phyloP scores from a whole-genome alignment of 345 rosid species.

The Chamaenerion angustifolium region DNA sequence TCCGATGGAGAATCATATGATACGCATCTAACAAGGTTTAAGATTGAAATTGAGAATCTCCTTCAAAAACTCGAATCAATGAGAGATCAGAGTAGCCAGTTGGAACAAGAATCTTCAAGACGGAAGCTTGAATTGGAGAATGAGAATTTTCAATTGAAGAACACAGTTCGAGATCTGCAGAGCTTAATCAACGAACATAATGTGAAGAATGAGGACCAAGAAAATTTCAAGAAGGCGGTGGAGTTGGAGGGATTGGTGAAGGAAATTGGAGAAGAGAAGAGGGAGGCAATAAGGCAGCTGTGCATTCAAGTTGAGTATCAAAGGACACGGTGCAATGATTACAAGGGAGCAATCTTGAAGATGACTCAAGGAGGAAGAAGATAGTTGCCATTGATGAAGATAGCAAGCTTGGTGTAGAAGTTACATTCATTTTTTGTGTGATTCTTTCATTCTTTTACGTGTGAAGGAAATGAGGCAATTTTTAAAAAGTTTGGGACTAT shows the following conservation, averaged over 20 bases:
- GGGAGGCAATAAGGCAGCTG: constrained; percentile 65
- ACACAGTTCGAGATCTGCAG: constrained; percentile 22
- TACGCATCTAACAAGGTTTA: constrained; percentile 14
- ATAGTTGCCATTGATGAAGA: too few species aligned
- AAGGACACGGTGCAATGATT: constrained; percentile 13
- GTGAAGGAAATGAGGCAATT: too few species aligned
- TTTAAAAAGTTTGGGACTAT: too few species aligned
- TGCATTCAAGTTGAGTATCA: constrained; percentile 24
- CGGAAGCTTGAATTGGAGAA: constrained; percentile 11
- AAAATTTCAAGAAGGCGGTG: constrained; percentile 20
- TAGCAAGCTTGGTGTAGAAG: too few species aligned
- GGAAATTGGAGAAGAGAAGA: constrained; percentile 59
- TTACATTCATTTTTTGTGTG: too few species aligned
- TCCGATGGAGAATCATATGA: constrained; percentile 9
- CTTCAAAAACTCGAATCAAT: constrained; percentile 25
- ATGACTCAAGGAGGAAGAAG: constrained; percentile 7
- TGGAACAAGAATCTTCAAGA: constrained; percentile 16
- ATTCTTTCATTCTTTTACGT: too few species aligned
- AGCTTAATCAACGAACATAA: constrained; percentile 10
- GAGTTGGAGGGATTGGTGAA: constrained; percentile 32
- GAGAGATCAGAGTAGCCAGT: constrained; percentile 14
- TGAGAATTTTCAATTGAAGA: constrained; percentile 10
- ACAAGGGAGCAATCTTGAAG: constrained; percentile 14
- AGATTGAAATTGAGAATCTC: constrained; percentile 10
- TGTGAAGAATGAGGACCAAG: constrained; percentile 20